Base-by-base conservation (phyloP, 495 filamentous ascomycete genomes). In the Annulohypoxylon bovei region DNA sequence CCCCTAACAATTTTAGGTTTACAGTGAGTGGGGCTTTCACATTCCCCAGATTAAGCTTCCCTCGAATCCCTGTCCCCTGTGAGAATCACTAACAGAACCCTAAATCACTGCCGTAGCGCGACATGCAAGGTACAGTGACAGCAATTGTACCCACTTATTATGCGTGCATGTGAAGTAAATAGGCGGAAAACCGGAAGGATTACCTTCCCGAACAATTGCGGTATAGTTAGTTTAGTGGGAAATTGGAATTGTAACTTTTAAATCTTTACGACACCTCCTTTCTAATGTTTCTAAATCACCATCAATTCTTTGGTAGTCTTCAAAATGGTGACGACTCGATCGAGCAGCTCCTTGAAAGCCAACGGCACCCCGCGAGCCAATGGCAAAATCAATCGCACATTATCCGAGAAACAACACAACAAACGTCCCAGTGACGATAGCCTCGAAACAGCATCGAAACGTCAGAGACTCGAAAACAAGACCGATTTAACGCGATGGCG, bases 401-500 rank as follows among this genome's bases (percentile, higher is more conserved):
- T 39, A 12, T 57, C 50, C 7, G 78, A 77, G 52, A 72, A 67
- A 30, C 47, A 57, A 33, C 70, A 69, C 0, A 80, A 73, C 58
- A 82, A 81, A 62, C 76, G 77, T 4, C 66, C 72, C 25, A 71
- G 68, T 40, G 66, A 76, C 22, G 74, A 62, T 52, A 58, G 40
- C 5, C 33, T 39, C 65, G 57, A 76, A 2, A 62, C 73, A 58
- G 44, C 67, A 37, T 68, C 78, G 18, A 81, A 82, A 46, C 76
- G 71, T 6, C 76, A 79, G 4, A 79, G 62, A 37, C 74, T 86
- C 52, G 77, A 78, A 47, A 78, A 82, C 9, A 75, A 71, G 65
- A 98, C 95, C 11, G 94, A 99, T 75, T 87, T 87, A 62, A 80
- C 88, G 0, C 84, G 93, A 76, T 99, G 95, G 95, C 85, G 95